Base-by-base conservation (phyloP, 2,329 filamentous ascomycete genomes). In the Exophiala aquamarina region DNA sequence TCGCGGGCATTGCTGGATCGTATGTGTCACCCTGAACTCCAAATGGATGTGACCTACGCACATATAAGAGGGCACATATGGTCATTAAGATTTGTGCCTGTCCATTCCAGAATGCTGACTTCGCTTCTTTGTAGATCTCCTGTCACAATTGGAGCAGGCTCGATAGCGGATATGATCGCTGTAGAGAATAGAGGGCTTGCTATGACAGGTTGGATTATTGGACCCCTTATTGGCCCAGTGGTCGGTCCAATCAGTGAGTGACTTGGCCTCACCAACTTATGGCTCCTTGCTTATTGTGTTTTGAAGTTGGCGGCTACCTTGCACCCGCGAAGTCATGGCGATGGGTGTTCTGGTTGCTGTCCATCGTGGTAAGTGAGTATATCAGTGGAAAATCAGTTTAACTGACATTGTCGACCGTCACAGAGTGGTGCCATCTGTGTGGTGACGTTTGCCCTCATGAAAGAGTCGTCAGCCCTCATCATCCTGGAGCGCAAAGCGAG, bases 361-460 rank as follows among this genome's bases (percentile, higher is more conserved):
- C 91, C 58, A 91, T 94, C 40, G 74, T 88, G 4, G 78, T 80
- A 0, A 87, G 79, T 1, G 73, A 77, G 1, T 81, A 79, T 0
- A 77, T 77, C 78, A 1, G 80, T 85, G 46, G 71, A 72, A 46
- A 77, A 78, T 43, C 79, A 71, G 7, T 47, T 8, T 7, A 8
- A 14, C 8, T 14, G 32, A 8, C 14, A 35, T 9, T 9, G 28
- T n/a, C 18, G 32, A 7, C 14, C 32, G 7, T 35, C 14, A 35
- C 32, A 36, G 37, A 35, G 31, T 13, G 44, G 41, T 6, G 18
- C 78, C n/a, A 75, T 86, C 41, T 78, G 83, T 57, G 66, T 75
- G 3, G 81, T 43, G 19, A 39, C 81, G 3, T 64, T 84, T 41
- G 74, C 78, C 58, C 73, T 80, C 42, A 69, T 79, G 9, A 70